Evolutionary conservation across 164 flowering plant species (phyloP), one percentile per base, ranked within the genome.

Genomic region (Litsea cubeba): DNA sequence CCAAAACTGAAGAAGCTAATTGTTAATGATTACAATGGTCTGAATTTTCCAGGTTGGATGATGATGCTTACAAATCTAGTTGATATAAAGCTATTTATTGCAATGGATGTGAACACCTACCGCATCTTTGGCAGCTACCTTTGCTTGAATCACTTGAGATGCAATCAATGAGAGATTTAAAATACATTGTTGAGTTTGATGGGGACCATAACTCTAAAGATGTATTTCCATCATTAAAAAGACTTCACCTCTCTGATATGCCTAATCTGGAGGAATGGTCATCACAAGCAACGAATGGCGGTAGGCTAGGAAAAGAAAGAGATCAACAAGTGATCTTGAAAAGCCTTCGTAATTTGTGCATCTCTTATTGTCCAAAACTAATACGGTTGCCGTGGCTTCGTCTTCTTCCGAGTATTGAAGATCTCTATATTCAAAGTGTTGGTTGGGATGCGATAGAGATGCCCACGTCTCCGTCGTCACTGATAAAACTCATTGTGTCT

Each of bases 31-130:
- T 63, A 74, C 22, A 14, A 0, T 0, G 76, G 63, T 2, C 26
- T 14, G 11, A 28, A 5, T 1, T 26, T 74, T n/a, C 70, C 76
- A 26, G 6, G 46, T 49, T 74, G 76, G 76, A 28, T 65, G n/a
- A 14, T 22, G 74, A 35, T 7, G 0, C 73, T 71, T 17, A 5
- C 22, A 12, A 58, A 62, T 15, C 24, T 71, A 49, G 65, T 26
- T 24, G 15, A 66, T 3, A 68, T 46, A 40, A 1, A 10, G 25
- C n/a, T n/a, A n/a, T n/a, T n/a, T n/a, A n/a, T 1, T 6, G 71
- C 22, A 12, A 8, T 0, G 0, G 49, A 10, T 68, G 71, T 20
- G 35, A 49, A 25, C 17, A 20, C n/a, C 35, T 68, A 12, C 71
- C 71, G 12, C 35, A 58, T 20, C 51, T 68, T 0, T 51, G 71